Percentiles rank a stretch among this genome's conserved stretches.
Evolutionary conservation across 306 rosid species (phyloP).

Genomic region (Rosa rugosa): DNA sequence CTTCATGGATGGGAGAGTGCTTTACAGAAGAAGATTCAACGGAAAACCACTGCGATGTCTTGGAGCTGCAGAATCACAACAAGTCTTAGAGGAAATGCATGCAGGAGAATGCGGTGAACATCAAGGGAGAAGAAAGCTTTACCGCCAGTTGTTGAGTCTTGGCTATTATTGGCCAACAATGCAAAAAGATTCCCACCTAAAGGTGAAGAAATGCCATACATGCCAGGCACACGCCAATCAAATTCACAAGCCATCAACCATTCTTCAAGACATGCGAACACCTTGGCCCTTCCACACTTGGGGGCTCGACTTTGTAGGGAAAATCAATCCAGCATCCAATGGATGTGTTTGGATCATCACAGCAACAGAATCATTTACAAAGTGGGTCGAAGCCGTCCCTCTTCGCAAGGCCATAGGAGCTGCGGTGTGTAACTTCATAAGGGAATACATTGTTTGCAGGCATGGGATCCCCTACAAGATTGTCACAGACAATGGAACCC

Average conservation of each 20-base stretch:
- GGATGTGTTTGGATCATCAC: background rate
- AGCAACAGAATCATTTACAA: background rate
- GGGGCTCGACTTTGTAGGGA: background rate
- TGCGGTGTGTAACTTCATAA: background rate
- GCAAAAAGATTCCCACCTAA: background rate
- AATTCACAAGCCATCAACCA: background rate
- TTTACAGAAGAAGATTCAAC: background rate
- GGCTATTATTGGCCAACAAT: background rate
- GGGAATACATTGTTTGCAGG: background rate
- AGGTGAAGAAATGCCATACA: background rate
- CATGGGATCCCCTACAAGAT: background rate
- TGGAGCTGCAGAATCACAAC: rapidly evolving
- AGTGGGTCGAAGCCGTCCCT: background rate
- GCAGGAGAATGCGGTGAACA: background rate
- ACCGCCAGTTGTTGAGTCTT: background rate
- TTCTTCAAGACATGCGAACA: background rate
- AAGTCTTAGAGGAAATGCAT: background rate
- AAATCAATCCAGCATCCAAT: background rate
- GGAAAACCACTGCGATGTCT: background rate
- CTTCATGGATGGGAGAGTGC: background rate
- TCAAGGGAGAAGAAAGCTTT: background rate
- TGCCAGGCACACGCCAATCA: background rate
- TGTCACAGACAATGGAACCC: background rate
- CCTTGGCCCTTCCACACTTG: background rate
- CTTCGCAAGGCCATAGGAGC: background rate